phyloP scores from a whole-genome alignment of 208 protist genomes.

The Phytomonas serpens region DNA sequence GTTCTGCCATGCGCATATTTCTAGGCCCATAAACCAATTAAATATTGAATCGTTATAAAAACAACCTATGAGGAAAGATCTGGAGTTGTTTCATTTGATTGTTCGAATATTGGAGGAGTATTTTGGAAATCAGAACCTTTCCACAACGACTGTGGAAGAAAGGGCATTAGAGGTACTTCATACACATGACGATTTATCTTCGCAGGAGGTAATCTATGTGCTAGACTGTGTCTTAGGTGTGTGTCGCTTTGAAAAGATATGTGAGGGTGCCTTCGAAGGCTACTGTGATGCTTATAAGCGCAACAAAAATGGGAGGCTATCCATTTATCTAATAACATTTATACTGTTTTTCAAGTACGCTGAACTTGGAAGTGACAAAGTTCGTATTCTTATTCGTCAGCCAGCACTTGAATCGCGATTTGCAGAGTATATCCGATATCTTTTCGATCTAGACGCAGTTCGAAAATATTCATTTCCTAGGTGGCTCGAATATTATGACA shows the following conservation, averaged over 20 bases:
- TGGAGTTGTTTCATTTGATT: not conserved
- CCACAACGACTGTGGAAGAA: conserved; percentile 29
- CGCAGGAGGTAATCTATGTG: conserved; percentile 29
- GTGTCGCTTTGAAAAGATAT: conserved; percentile 44
- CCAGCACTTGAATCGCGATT: conserved; percentile 1
- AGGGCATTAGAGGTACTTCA: conserved; percentile 27
- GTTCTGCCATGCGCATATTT: not conserved
- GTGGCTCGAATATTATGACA: conserved; percentile 10
- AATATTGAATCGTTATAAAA: conserved; percentile 2
- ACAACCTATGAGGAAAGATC: not conserved
- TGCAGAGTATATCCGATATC: conserved; percentile 11
- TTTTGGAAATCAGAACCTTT: conserved; percentile 9
- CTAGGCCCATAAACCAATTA: conserved; percentile 4
- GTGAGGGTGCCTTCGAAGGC: conserved; percentile 60
- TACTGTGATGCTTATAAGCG: conserved; percentile 61
- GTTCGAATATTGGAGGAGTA: conserved; percentile 8
- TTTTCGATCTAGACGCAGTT: conserved; percentile 2
- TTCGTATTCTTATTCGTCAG: conserved; percentile 16
- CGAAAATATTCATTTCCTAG: conserved; percentile 4
- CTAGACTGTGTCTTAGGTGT: conserved; percentile 33
- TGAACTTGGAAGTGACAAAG: conserved; percentile 25
- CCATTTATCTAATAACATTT: conserved; percentile 74
- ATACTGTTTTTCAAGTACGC: conserved; percentile 60
- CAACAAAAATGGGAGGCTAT: conserved; percentile 26
- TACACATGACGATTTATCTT: conserved; percentile 7